Conservation (phyloP, 208 protist species). For the Herpetomonas samuelpessoai region DNA sequence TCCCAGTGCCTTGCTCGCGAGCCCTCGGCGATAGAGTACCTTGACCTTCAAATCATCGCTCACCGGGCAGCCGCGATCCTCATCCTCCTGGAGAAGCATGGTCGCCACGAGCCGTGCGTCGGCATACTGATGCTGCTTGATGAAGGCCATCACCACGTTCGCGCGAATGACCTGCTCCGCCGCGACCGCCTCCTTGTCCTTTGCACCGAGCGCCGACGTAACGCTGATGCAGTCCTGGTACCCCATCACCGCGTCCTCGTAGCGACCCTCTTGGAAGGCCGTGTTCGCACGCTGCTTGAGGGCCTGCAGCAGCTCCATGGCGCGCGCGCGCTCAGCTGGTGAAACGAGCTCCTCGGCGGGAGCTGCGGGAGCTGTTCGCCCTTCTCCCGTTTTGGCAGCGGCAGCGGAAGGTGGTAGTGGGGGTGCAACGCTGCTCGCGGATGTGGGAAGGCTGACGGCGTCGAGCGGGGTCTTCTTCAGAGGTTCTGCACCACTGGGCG, state of each 20-base stretch:
- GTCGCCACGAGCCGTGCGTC: conserved; percentile 67
- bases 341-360: conserved; percentile 23
- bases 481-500: neutral
- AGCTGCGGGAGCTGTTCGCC: conserved; percentile 2
- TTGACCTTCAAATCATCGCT: conserved; percentile 62
- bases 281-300: conserved; percentile 64
- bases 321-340: conserved; percentile 21
- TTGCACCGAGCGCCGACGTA: conserved; percentile 36
- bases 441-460: no score
- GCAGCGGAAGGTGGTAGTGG: neutral
- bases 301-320: conserved; percentile 34
- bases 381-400: no score
- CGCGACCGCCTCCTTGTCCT: conserved; percentile 43
- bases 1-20: conserved; percentile 56
- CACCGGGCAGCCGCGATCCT: conserved; percentile 18
- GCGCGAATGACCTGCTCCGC: conserved; percentile 57
- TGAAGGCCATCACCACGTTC: conserved; percentile 69
- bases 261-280: conserved; percentile 57
- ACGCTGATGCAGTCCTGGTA: conserved; percentile 81
- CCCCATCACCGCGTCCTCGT: conserved; percentile 52
- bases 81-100: conserved; percentile 68
- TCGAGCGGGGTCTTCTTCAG: neutral
- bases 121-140: conserved; percentile 65
- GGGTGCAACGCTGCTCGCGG: no score
- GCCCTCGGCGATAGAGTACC: conserved; percentile 70